Evolutionary conservation across 2,329 filamentous ascomycete species (phyloP).

Genomic region (Sporothrix humicola): DNA sequence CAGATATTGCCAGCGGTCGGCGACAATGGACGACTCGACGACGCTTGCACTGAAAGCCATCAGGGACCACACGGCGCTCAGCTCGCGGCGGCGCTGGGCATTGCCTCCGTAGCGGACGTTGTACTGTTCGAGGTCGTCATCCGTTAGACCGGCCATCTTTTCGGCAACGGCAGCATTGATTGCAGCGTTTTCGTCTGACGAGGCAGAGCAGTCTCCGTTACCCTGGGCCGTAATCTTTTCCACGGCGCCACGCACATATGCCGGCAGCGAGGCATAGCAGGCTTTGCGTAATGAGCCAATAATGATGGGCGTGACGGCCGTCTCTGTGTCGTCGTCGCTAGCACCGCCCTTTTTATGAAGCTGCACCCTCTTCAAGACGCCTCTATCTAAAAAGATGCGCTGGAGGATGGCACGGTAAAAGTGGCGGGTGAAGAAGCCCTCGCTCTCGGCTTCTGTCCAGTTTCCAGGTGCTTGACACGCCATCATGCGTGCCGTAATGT

Average conservation of each 20-base stretch:
- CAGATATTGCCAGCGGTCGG: conserved; percentile 87
- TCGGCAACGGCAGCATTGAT: conserved; percentile 60
- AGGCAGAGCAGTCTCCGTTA: conserved; percentile 42
- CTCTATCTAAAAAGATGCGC: conserved; percentile 86
- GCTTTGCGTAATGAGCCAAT: conserved; percentile 83
- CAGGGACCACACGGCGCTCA: conserved; percentile 87
- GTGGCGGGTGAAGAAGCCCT: conserved; percentile 88
- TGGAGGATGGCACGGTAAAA: conserved; percentile 92
- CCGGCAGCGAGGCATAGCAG: conserved; percentile 74
- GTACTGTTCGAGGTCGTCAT: conserved; percentile 77
- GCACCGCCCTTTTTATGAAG: conserved; percentile 49
- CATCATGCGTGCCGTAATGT: conserved; percentile 98
- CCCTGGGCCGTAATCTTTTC: conserved; percentile 63
- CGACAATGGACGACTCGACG: conserved; percentile 86
- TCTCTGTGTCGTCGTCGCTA: conserved; percentile 50
- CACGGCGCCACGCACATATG: conserved; percentile 82
- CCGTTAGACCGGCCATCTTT: conserved; percentile 70
- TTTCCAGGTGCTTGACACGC: conserved; percentile 93
- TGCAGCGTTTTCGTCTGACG: conserved; percentile 25
- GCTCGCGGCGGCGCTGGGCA: conserved; percentile 70
- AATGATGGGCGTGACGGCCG: conserved; percentile 77
- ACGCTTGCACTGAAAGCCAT: conserved; percentile 96
- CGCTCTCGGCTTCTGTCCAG: conserved; percentile 82
- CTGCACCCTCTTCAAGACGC: conserved; percentile 71
- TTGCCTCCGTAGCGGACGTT: conserved; percentile 62